phyloP scores from a whole-genome alignment of 805 yeast genomes.

The Wickerhamomyces pijperi region DNA sequence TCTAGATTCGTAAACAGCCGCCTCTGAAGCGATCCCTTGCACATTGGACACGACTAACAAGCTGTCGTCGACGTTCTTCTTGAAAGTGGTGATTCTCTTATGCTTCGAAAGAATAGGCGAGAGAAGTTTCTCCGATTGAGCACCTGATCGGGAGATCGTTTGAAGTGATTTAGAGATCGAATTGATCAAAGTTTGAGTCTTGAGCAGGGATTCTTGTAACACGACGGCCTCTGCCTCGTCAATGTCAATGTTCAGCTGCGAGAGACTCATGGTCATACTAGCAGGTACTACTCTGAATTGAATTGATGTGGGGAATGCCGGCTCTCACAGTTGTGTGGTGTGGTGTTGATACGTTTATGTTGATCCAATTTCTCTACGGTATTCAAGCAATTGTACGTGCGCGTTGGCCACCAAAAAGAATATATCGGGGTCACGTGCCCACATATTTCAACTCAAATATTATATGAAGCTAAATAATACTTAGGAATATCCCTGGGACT shows the following conservation, averaged over 20 bases:
- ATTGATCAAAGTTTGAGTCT: slow-evolving; percentile 43
- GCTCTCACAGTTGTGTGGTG: no score
- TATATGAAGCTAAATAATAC: no score
- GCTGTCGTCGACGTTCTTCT: slow-evolving; percentile 46
- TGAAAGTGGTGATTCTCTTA: slow-evolving; percentile 41
- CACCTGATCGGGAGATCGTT: slow-evolving; percentile 40
- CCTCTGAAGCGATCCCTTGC: slow-evolving; percentile 38
- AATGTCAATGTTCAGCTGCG: slow-evolving; percentile 31
- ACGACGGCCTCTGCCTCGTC: slow-evolving; percentile 82
- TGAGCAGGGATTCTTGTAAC: slow-evolving; percentile 58
- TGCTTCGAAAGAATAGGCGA: slow-evolving; percentile 63
- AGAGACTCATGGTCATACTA: slow-evolving; percentile 8
- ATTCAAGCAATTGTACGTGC: no score
- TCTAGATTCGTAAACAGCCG: slow-evolving; percentile 28
- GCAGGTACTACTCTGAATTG: no score
- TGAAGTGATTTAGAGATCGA: slow-evolving; percentile 45
- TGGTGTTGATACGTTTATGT: no score
- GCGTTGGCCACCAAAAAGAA: no score
- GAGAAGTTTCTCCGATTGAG: slow-evolving; percentile 49
- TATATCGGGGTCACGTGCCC: no score
- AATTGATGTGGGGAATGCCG: no score
- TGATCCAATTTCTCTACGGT: no score
- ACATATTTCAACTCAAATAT: no score
- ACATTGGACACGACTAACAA: slow-evolving; percentile 33
- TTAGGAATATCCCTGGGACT: no score